Base-by-base conservation (phyloP, 768 basidiomycete species). In the Podaxis sp. region DNA sequence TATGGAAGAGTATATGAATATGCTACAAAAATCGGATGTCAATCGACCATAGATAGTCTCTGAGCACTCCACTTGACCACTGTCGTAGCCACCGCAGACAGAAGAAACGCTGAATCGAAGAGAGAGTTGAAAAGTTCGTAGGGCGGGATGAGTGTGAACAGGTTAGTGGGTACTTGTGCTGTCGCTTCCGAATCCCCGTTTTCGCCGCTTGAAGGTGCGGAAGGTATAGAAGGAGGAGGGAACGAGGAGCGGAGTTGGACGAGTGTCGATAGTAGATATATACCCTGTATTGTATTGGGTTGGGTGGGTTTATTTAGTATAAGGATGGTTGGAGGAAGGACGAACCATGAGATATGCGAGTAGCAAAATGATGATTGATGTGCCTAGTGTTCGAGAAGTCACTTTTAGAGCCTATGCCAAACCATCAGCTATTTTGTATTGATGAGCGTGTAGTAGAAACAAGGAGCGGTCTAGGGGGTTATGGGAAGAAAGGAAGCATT, bases 281-380 rank as follows among this genome's bases (percentile, higher is more conserved):
- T 89, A 11, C 88, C 90, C 92, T 94, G 66, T 27, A n/a, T 59
- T 51, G 38, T 6, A 17, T 11, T 33, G 36, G 40, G 53, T 41
- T 46, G 37, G 65, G 50, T 38, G 17, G 56, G 41, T 11, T 38
- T 2, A 3, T 17, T 17, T 24, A 19, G 17, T 40, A 65, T 38
- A 57, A 38, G 59, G 43, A 29, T 17, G 25, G 13, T 25, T 51
- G 52, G 64, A 33, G 40, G 63, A 50, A 40, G 13, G 27, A 69
- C 80, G 37, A 66, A 91, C 92, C 92, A 94, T 93, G 52, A 94
- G 79, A 70, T 94, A 91, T 6, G 91, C 88, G 24, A 94, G 80
- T 9, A 89, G 73, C 33, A 94, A 81, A 25, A 94, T 72, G 82
- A 94, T 88, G 46, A 94, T 74, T 4, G 89, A 89, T 4, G 90